A percentile compares a stretch with the other conserved stretches of the same genome.
Conservation (phyloP, 148 eudicot genomes). For the Camellia sinensis region DNA sequence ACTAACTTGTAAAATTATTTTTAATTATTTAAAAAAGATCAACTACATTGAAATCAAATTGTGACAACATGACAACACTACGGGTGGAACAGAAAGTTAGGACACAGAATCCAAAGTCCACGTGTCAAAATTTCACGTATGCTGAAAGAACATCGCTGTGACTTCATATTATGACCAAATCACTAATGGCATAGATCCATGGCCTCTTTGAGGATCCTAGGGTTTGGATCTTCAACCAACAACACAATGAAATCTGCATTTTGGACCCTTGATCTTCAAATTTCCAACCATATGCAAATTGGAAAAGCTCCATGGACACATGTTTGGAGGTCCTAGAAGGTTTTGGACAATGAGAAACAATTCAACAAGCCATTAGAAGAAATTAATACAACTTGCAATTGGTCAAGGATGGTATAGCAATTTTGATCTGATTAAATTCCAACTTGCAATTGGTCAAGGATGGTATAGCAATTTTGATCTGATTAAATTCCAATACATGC, state of each 20-base stretch:
- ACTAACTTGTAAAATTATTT: no score
- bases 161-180: not conserved
- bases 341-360: not conserved
- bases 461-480: not conserved
- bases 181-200: not conserved
- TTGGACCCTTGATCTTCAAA: no score
- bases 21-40: no score
- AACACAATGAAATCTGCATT: not conserved
- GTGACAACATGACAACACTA: no score
- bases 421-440: not conserved
- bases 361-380: not conserved
- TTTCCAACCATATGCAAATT: not conserved
- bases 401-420: constrained; percentile 1
- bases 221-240: not conserved
- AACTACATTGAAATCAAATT: no score
- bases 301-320: not conserved
- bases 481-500: not conserved
- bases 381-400: not conserved
- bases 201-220: not conserved
- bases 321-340: not conserved
- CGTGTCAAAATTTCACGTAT: not conserved
- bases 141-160: not conserved
- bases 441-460: not conserved
- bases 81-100: no score
- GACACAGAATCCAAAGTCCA: no score